Percentiles rank a stretch among this genome's conserved stretches.
Conservation (phyloP, 2,329 filamentous ascomycete genomes). For the Colletotrichum cuscutae region DNA sequence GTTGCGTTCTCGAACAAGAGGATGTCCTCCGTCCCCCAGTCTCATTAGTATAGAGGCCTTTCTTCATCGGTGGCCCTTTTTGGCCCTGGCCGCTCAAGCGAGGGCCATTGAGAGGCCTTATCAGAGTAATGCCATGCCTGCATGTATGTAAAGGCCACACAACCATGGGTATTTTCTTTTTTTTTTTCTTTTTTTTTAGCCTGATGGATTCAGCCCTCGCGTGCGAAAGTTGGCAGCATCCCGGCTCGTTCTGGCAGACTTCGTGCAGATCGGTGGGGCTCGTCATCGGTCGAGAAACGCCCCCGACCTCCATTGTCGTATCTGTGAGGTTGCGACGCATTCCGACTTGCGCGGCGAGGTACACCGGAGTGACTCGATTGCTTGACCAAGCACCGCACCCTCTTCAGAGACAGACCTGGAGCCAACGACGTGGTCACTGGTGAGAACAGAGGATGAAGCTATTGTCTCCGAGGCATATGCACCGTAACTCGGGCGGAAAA, state of each 20-base stretch:
- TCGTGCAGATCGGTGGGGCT: constrained; percentile 31
- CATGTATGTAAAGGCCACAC: constrained; percentile 12
- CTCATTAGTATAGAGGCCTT: constrained; percentile 2
- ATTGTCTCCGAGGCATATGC: constrained; percentile 24
- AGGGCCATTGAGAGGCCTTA: constrained; percentile 11
- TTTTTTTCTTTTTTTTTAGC: neutral
- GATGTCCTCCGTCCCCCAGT: neutral
- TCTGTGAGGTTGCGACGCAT: constrained; percentile 14
- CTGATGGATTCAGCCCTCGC: constrained; percentile 4
- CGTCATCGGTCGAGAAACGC: constrained; percentile 24
- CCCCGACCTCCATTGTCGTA: neutral
- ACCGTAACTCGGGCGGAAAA: constrained; percentile 20
- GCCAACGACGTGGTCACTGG: neutral
- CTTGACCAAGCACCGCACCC: neutral
- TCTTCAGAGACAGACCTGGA: neutral
- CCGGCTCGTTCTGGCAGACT: constrained; percentile 14
- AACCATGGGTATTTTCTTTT: constrained; percentile 8
- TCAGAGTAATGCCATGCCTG: constrained; percentile 6
- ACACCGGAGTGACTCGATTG: constrained; percentile 2
- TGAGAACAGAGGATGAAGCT: neutral
- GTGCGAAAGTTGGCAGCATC: constrained; percentile 33
- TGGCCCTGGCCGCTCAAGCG: constrained; percentile 8
- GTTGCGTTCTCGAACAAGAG: neutral
- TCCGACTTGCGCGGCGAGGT: neutral
- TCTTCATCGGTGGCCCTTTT: constrained; percentile 11